Evolutionary conservation across 2,329 filamentous ascomycete species (phyloP).

Genomic region (Plenodomus tracheiphilus): DNA sequence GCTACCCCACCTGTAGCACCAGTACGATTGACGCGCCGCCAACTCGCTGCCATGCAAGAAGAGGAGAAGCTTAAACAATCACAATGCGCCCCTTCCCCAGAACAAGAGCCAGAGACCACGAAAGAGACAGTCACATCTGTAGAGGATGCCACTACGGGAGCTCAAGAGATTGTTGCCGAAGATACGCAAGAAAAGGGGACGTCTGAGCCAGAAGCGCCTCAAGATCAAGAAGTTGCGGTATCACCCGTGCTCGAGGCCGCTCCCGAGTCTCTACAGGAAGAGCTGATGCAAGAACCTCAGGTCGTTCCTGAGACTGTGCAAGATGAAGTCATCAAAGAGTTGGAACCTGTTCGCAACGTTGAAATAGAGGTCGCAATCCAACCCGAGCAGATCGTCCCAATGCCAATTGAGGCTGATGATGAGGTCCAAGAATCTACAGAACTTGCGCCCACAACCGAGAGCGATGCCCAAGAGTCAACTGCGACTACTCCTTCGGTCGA

Average conservation of each 20-base stretch:
- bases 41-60: conserved; percentile 32
- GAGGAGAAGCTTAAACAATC: conserved; percentile 34
- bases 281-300: neutral
- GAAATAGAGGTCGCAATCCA: conserved; percentile 2
- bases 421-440: conserved; percentile 1
- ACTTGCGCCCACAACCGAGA: neutral
- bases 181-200: neutral
- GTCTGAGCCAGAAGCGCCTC: neutral
- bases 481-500: conserved; percentile 19
- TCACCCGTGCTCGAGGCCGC: neutral
- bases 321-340: neutral
- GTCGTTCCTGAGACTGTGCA: conserved; percentile 3
- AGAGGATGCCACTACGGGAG: neutral
- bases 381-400: neutral
- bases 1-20: conserved; percentile 31
- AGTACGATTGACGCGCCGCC: conserved; percentile 39
- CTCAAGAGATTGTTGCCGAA: neutral
- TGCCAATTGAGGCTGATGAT: neutral
- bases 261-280: neutral
- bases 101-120: conserved; percentile 2
- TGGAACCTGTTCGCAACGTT: neutral
- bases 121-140: neutral
- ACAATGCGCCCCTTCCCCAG: conserved; percentile 16
- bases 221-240: neutral
- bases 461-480: neutral